Evolutionary conservation across 176 grass and related monocot species (phyloP).

Genomic region (Pontederia paniculata): DNA sequence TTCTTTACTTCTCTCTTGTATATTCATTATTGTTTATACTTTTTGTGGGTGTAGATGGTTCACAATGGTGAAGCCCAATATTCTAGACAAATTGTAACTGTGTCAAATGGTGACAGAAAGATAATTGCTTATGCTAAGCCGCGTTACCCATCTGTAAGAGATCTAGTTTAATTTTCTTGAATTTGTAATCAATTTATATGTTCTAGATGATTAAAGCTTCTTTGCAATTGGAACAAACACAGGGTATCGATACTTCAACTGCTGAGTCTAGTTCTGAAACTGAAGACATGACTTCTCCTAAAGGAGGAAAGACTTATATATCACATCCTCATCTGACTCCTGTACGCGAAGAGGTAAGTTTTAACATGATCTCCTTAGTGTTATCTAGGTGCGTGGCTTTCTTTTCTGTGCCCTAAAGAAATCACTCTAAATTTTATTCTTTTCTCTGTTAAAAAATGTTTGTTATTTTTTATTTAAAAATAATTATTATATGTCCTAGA

Average conservation of each 20-base stretch:
- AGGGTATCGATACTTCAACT: conserved; percentile 15
- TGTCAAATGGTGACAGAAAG: conserved; percentile 9
- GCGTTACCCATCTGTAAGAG: conserved; percentile 1
- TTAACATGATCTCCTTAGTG: not conserved
- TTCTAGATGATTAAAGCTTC: not conserved
- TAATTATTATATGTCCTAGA: too few species aligned
- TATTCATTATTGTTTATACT: not conserved
- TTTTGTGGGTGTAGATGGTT: not conserved
- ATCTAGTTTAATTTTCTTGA: not conserved
- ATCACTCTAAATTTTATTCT: too few species aligned
- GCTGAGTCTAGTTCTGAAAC: conserved; percentile 11
- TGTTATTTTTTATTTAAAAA: too few species aligned
- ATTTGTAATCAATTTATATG: not conserved
- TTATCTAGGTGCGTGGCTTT: too few species aligned
- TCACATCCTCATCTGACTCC: conserved; percentile 8
- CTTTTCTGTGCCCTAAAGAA: too few species aligned
- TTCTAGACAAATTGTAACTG: conserved; percentile 4
- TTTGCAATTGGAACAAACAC: not conserved
- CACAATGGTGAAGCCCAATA: conserved; percentile 13
- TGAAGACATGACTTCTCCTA: conserved; percentile 11
- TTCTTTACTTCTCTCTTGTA: not conserved
- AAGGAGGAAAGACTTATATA: not conserved
- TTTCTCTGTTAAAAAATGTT: too few species aligned
- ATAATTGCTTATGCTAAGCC: conserved; percentile 18
- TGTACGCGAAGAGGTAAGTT: conserved; percentile 14